phyloP scores from a whole-genome alignment of 305 asterid species.

The Caryopteris hybrid region DNA sequence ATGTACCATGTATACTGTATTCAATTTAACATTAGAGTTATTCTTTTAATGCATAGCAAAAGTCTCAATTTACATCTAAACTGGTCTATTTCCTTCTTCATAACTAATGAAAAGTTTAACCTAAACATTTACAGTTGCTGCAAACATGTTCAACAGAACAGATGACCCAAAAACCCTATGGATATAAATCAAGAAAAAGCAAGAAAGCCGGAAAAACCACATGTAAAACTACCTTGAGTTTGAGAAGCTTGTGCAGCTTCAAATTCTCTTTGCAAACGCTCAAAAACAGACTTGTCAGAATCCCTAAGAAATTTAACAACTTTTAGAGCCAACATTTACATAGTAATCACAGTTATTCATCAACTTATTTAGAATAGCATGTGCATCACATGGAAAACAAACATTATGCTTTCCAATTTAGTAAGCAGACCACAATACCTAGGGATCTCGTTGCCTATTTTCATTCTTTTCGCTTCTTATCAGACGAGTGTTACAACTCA shows the following conservation, averaged over 20 bases:
- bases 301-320: conserved; percentile 52
- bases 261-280: conserved; percentile 88
- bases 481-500: not conserved
- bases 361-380: not conserved
- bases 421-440: not conserved
- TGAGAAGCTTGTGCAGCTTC: conserved; percentile 84
- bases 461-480: not conserved
- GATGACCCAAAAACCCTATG: not conserved
- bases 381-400: not conserved
- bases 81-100: not conserved
- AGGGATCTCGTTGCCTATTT: not conserved
- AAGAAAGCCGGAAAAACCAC: not conserved
- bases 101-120: not conserved
- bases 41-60: not conserved
- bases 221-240: conserved; percentile 63
- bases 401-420: not conserved
- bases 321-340: conserved; percentile 17
- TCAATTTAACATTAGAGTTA: not conserved
- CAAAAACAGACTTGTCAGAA: conserved; percentile 84
- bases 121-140: not conserved
- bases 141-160: not conserved
- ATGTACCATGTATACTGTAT: not conserved
- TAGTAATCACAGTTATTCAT: not conserved
- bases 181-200: not conserved
- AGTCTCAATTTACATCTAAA: not conserved